Percentiles rank a stretch among this genome's conserved stretches.
Evolutionary conservation across 2,329 filamentous ascomycete genomes (phyloP).

Genomic region (Arthrobotrys entomopaga): DNA sequence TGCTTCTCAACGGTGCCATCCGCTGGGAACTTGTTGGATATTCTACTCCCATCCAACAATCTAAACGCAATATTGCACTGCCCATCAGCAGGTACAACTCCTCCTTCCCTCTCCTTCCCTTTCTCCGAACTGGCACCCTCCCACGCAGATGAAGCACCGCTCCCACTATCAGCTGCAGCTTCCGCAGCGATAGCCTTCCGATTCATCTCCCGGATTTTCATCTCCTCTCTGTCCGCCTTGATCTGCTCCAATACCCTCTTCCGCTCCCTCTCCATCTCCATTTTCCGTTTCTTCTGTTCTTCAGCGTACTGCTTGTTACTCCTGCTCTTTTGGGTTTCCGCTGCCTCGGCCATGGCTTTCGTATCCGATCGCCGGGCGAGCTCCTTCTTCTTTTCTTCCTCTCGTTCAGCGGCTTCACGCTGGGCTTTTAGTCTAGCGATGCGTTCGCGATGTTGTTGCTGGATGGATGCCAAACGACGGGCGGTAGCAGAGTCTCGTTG

Average conservation of each 20-base stretch:
- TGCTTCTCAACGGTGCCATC: slow-evolving; percentile 37
- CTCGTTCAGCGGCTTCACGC: slow-evolving; percentile 44
- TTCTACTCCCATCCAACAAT: slow-evolving; percentile 41
- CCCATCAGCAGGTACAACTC: slow-evolving; percentile 5
- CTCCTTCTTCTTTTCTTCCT: slow-evolving; percentile 41
- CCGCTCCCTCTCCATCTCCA: slow-evolving; percentile 37
- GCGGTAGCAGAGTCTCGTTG: slow-evolving; percentile 41
- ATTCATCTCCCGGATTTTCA: slow-evolving; percentile 45
- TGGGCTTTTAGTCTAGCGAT: slow-evolving; percentile 45
- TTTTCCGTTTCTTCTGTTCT: slow-evolving; percentile 46
- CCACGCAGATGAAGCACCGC: background rate
- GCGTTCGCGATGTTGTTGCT: slow-evolving; percentile 47
- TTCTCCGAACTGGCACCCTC: slow-evolving; percentile 6
- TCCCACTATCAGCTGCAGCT: slow-evolving; percentile 14
- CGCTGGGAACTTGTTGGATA: slow-evolving; percentile 28
- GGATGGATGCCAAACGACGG: slow-evolving; percentile 42
- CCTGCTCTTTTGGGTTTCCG: slow-evolving; percentile 28
- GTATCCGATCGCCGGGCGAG: slow-evolving; percentile 36
- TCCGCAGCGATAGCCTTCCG: slow-evolving; percentile 53
- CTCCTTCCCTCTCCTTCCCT: slow-evolving; percentile 26
- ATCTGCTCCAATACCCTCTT: slow-evolving; percentile 50
- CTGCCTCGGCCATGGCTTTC: slow-evolving; percentile 29
- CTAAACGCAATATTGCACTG: slow-evolving; percentile 42
- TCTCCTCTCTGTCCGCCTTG: slow-evolving; percentile 49
- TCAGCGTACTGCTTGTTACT: slow-evolving; percentile 43